Evolutionary conservation across 805 yeast genomes (phyloP), one percentile per base, ranked within the genome.

Genomic region (Maudiozyma bulderi): DNA sequence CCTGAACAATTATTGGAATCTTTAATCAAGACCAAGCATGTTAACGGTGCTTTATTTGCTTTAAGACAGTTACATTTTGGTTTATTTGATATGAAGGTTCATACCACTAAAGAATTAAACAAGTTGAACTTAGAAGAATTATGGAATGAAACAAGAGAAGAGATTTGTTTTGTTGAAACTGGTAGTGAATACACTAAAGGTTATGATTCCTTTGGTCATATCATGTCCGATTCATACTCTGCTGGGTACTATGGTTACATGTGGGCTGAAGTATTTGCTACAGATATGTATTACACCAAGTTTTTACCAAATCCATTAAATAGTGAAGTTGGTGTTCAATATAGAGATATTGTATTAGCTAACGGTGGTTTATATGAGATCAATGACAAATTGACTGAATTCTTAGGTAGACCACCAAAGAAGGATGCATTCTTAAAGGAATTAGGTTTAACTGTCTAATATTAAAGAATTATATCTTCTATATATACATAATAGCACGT

Each of bases 231-330:
- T 38, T 91, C 95, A 14, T 87, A 87, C 64, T 91, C 86, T 48
- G 81, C 90, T 9, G 89, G 90, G 3, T 87, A 87, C 67, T 87
- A 87, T 58, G 95, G 95, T 1, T 87, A 87, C 64, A 67, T 86
- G 69, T 87, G 88, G 82, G 84, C 95, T 2, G 82, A 81, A 59
- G 95, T 86, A 13, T 87, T 82, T 71, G 93, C 95, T 1, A 77
- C 86, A 6, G 95, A 87, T 64, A 84, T 87, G 61, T 87, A 77
- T 69, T 80, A 84, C 64, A 68, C 86, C 5, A 75, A 77, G 59
- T 87, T 87, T 73, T 76, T 78, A 50, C 57, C 68, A 1, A 78
- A 84, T 62, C 93, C 95, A 42, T 73, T 84, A 76, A 77, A 80
- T 59, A 70, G 77, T 20, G 62, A 63, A 14, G 73, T 68, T 46